These are phyloP conservation scores for Fusarium staphyleae DNA, from an alignment of 2,329 filamentous ascomycete species.

Conservation along the genomic window DNA sequence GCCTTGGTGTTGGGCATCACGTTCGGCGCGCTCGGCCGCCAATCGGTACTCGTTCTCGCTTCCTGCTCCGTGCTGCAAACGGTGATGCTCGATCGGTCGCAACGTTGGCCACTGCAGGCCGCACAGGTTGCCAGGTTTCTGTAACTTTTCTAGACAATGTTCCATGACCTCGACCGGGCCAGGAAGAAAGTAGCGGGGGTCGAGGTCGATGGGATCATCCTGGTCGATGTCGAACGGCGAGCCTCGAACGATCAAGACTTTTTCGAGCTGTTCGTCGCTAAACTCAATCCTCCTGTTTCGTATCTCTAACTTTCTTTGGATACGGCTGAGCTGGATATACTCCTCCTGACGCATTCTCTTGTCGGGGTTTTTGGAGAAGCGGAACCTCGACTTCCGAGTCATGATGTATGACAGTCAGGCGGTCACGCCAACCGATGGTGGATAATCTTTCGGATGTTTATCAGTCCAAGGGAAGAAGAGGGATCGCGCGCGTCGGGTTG, in stretches of 20 bases:
- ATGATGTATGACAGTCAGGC: too few relatives aligned
- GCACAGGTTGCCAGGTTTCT: background rate
- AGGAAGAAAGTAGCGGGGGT: constrained; percentile 17
- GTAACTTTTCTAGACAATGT: background rate
- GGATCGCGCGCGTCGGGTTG: too few relatives aligned
- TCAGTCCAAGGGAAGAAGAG: too few relatives aligned
- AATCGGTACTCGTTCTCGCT: background rate
- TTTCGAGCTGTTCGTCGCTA: background rate
- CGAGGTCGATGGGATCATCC: constrained; percentile 21
- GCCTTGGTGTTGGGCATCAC: background rate
- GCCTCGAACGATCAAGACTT: background rate
- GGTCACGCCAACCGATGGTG: too few relatives aligned
- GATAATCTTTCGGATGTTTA: too few relatives aligned
- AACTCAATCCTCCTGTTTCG: background rate
- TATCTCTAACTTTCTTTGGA: background rate
- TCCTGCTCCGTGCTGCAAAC: background rate
- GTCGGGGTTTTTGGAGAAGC: background rate
- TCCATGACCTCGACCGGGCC: constrained; percentile 5
- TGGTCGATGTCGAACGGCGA: constrained; percentile 21
- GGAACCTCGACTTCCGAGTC: too few relatives aligned
- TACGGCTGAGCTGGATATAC: background rate
- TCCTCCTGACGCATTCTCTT: background rate
- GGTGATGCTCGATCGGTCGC: background rate
- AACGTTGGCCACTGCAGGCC: background rate
- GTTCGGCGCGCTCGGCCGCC: background rate